Evolutionary conservation across 2,329 filamentous ascomycete species (phyloP).

Genomic region (Penicillium janthinellum): DNA sequence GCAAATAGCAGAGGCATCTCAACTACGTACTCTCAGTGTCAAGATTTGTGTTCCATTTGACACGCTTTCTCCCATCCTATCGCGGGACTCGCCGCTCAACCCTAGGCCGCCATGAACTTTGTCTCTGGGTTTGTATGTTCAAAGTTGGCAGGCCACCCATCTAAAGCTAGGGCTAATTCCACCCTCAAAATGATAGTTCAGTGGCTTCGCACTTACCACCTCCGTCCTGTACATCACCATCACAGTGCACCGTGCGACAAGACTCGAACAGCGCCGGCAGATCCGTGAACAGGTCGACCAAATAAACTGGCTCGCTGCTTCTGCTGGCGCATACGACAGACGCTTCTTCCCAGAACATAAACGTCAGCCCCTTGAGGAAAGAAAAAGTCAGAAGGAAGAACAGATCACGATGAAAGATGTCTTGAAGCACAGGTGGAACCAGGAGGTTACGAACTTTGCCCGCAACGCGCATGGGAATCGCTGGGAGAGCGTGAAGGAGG

Average conservation of each 20-base stretch:
- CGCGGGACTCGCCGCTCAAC: not conserved
- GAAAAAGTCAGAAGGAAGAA: slow-evolving; percentile 1
- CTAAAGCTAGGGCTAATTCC: slow-evolving; percentile 8
- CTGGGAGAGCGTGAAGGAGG: slow-evolving; percentile 61
- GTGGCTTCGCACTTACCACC: slow-evolving; percentile 74
- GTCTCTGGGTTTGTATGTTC: slow-evolving; percentile 70
- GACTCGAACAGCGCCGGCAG: slow-evolving; percentile 50
- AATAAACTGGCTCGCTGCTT: slow-evolving; percentile 44
- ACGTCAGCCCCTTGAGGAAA: slow-evolving; percentile 12
- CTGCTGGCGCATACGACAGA: slow-evolving; percentile 40
- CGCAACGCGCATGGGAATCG: slow-evolving; percentile 67
- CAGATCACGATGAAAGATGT: slow-evolving; percentile 62
- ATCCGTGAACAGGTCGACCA: slow-evolving; percentile 48
- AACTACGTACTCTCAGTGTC: no score
- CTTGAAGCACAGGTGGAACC: slow-evolving; percentile 77
- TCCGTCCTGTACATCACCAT: slow-evolving; percentile 72
- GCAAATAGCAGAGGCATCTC: not conserved
- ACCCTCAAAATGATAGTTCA: slow-evolving; percentile 55
- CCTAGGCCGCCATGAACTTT: slow-evolving; percentile 67
- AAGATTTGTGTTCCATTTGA: not conserved
- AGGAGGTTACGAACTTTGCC: slow-evolving; percentile 68
- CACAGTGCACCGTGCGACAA: slow-evolving; percentile 69
- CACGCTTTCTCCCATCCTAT: not conserved
- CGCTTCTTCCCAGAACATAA: slow-evolving; percentile 23
- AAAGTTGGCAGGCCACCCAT: not conserved